These are phyloP conservation scores for Metschnikowia henanensis DNA, from an alignment of 805 yeast species.

Conservation along the genomic window DNA sequence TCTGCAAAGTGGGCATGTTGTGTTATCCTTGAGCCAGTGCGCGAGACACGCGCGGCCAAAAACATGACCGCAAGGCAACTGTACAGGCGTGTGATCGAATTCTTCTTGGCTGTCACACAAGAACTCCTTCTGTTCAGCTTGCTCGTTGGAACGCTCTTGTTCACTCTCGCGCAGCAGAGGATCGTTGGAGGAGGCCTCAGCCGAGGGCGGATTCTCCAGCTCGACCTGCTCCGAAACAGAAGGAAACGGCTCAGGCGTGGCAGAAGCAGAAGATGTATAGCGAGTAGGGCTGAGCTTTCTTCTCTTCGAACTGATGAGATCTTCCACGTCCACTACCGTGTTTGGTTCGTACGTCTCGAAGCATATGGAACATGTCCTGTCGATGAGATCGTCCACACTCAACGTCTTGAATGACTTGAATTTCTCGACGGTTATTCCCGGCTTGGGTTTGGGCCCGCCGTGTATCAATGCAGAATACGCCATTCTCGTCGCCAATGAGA, in stretches of 20 bases:
- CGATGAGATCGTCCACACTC: slow-evolving; percentile 24
- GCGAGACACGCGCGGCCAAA: slow-evolving; percentile 85
- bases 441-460: slow-evolving; percentile 41
- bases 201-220: slow-evolving; percentile 4
- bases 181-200: not conserved
- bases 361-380: slow-evolving; percentile 59
- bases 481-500: slow-evolving; percentile 66
- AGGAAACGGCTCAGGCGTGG: slow-evolving; percentile 9
- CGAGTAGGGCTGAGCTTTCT: slow-evolving; percentile 17
- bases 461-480: slow-evolving; percentile 63
- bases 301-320: slow-evolving; percentile 11
- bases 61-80: slow-evolving; percentile 81
- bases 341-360: slow-evolving; percentile 45
- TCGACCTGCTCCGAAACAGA: slow-evolving; percentile 6
- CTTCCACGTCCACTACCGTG: not conserved
- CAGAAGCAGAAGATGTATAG: slow-evolving; percentile 10
- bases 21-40: slow-evolving; percentile 77
- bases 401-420: slow-evolving; percentile 50
- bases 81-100: slow-evolving; percentile 58
- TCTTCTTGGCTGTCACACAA: slow-evolving; percentile 17
- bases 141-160: not conserved
- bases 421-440: slow-evolving; percentile 52
- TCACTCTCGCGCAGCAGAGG: not conserved
- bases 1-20: slow-evolving; percentile 88
- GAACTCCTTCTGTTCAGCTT: slow-evolving; percentile 10